These are phyloP conservation scores for Aspergillus sclerotioniger DNA, from an alignment of 495 filamentous ascomycete species.

Conservation along the genomic window DNA sequence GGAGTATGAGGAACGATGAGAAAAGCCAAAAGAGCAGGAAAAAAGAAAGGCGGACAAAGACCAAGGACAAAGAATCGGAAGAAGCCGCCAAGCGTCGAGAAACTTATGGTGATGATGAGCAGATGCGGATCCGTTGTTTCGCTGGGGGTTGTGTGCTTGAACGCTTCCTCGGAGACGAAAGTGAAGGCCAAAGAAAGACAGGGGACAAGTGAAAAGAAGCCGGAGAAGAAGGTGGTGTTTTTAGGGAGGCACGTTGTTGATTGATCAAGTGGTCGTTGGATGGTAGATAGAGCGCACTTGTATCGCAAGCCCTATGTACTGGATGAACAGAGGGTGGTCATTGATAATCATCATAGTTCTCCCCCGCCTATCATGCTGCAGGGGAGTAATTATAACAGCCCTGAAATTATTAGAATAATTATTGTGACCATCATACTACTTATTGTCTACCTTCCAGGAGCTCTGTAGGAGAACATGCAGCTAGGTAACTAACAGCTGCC, in stretches of 20 bases:
- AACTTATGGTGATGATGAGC: background rate
- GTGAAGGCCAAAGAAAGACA: background rate
- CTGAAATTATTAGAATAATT: background rate
- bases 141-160: background rate
- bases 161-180: background rate
- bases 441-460: constrained; percentile 4
- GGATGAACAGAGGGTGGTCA: background rate
- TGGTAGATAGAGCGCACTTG: background rate
- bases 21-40: background rate
- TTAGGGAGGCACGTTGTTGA: background rate
- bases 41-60: background rate
- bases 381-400: background rate
- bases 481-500: constrained; percentile 13
- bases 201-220: background rate
- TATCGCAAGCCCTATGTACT: background rate
- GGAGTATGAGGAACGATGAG: background rate
- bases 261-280: background rate
- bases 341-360: background rate
- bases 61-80: constrained; percentile 19
- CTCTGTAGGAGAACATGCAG: constrained; percentile 17
- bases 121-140: background rate
- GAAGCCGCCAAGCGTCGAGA: constrained; percentile 9
- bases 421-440: constrained; percentile 5
- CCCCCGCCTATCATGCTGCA: background rate
- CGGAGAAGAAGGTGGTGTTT: background rate